Evolutionary conservation across 2,329 filamentous ascomycete genomes (phyloP).

Genomic region (Paracorniculantispora psalliotae): DNA sequence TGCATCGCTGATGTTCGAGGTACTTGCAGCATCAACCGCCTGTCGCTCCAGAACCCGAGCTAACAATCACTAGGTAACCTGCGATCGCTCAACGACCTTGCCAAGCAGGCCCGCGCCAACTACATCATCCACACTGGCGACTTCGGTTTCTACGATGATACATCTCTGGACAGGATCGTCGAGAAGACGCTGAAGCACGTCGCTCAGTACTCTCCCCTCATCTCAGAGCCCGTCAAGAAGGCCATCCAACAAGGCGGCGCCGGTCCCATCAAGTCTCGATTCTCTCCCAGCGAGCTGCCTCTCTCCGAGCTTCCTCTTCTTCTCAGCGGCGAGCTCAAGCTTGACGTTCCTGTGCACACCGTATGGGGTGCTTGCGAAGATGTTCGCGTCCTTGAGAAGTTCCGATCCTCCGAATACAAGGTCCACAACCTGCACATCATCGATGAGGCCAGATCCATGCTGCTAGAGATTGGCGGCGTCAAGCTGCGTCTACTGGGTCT

Average conservation of each 20-base stretch:
- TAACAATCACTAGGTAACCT: constrained; percentile 67
- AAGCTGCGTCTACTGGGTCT: constrained; percentile 92
- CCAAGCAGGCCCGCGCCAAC: constrained; percentile 88
- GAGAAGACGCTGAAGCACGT: constrained; percentile 99
- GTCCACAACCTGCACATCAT: constrained; percentile 97
- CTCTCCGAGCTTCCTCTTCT: constrained; percentile 90
- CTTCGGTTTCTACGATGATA: constrained; percentile 98
- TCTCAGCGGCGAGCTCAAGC: constrained; percentile 79
- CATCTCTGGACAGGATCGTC: constrained; percentile 91
- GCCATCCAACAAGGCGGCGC: constrained; percentile 60
- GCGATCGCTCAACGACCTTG: constrained; percentile 91
- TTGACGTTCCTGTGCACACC: constrained; percentile 96
- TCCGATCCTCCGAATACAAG: constrained; percentile 96
- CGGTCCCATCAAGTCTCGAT: constrained; percentile 80
- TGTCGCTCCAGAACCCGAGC: constrained; percentile 12
- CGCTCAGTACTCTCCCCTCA: constrained; percentile 93
- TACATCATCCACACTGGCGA: constrained; percentile 99
- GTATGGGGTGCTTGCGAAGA: constrained; percentile 99
- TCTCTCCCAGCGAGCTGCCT: constrained; percentile 73
- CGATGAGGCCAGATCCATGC: constrained; percentile 92
- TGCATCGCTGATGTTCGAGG: constrained; percentile 71
- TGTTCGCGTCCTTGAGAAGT: constrained; percentile 94
- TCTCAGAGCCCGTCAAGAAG: constrained; percentile 72
- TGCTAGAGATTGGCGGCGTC: constrained; percentile 90
- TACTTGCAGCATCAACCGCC: constrained; percentile 30